Evolutionary conservation across 164 flowering plant species (phyloP), one percentile per base, ranked within the genome.

Genomic region (Cinnamomum micranthum): DNA sequence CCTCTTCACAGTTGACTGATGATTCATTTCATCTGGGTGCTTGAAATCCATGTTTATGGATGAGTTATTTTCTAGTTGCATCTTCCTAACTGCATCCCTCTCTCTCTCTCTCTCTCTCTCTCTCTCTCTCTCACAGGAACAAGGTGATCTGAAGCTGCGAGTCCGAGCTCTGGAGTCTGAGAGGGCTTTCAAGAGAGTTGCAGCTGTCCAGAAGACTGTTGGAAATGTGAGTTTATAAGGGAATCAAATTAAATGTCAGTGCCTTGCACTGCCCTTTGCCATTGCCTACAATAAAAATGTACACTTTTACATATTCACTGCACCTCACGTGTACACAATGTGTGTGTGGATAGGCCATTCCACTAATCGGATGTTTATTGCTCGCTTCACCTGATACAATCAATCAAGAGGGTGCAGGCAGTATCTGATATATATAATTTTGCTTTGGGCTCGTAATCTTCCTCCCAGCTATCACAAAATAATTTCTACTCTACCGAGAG

Each of bases 111-210:
- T 47, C n/a, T n/a, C n/a, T n/a, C n/a, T n/a, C n/a, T n/a, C n/a
- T n/a, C n/a, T n/a, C n/a, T n/a, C 65, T n/a, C 60, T 55, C 20
- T 55, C 20, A 25, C 76, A 95, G 99, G 99, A 95, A 84, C 94
- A 95, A 92, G 99, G 99, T 72, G 98, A 95, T 76, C 77, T 95
- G 80, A 95, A 95, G 87, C 95, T 95, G 62, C 86, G 98, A 63
- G 99, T 95, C 58, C 88, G 99, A 76, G 67, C 97, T 51, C 78
- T 95, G 80, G 99, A 95, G 77, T 90, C 98, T 63, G 98, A 95
- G 78, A 92, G 99, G 84, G 87, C 99, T 68, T 95, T 95, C 82
- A 90, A 88, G 75, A 91, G 99, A 68, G 97, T 95, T 80, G 99
- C 98, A 50, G 87, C 91, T 73, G 96, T 92, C 74, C 99, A 95